A percentile compares a stretch with the other conserved stretches of the same genome.
These are phyloP conservation scores for Scedosporium minutisporum DNA, from an alignment of 2,329 filamentous ascomycete species.

Conservation along the genomic window DNA sequence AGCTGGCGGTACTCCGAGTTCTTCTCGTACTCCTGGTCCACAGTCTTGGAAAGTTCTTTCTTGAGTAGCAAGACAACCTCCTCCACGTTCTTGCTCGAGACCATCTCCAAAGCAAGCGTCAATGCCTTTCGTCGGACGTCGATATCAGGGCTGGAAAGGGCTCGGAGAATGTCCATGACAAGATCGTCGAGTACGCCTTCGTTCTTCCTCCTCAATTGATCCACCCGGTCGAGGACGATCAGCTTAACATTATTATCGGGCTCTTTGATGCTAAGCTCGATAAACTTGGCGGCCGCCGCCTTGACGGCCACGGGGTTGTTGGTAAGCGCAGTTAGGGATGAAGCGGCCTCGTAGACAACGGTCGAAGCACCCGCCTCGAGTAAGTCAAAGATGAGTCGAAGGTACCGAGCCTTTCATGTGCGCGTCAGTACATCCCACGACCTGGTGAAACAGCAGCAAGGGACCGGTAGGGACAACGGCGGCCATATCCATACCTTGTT, in stretches of 20 bases:
- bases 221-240: constrained; percentile 90
- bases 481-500: constrained; percentile 62
- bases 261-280: constrained; percentile 94
- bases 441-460: too few relatives aligned
- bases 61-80: constrained; percentile 93
- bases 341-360: constrained; percentile 94
- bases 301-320: constrained; percentile 97
- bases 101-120: constrained; percentile 87
- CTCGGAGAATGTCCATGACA: constrained; percentile 93
- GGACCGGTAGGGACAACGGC: not conserved
- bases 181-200: constrained; percentile 87
- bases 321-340: constrained; percentile 84
- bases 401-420: constrained; percentile 61
- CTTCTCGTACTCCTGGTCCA: constrained; percentile 98
- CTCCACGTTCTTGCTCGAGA: constrained; percentile 97
- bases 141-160: constrained; percentile 89
- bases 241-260: constrained; percentile 99
- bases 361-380: constrained; percentile 88
- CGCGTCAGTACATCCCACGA: constrained; percentile 15
- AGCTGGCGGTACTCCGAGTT: constrained; percentile 91
- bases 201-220: constrained; percentile 77
- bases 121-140: constrained; percentile 91
- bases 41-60: constrained; percentile 94
- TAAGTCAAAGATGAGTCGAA: constrained; percentile 91
- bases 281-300: constrained; percentile 90